Conservation (phyloP, 2,329 filamentous ascomycete genomes). For the Fusarium armeniacum region DNA sequence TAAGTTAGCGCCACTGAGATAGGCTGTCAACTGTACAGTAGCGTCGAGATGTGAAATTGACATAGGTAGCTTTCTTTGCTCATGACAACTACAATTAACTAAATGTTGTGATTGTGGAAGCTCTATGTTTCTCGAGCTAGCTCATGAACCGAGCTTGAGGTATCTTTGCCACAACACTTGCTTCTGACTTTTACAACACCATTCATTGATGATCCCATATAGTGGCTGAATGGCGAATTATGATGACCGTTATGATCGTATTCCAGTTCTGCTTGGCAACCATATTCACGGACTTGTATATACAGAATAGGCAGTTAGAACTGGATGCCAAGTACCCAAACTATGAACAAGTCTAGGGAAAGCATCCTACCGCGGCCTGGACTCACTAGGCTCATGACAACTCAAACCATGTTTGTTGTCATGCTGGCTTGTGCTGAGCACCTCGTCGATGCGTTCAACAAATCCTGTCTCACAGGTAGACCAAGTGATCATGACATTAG, state of each 20-base stretch:
- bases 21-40: slow-evolving; percentile 19
- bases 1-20: slow-evolving; percentile 32
- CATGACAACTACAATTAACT: no score
- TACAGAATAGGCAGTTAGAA: neutral
- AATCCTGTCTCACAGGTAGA: neutral
- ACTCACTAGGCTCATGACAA: neutral
- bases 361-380: neutral
- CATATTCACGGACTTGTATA: neutral
- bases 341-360: neutral
- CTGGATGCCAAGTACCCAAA: neutral
- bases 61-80: neutral
- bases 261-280: slow-evolving; percentile 9
- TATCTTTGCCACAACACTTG: neutral
- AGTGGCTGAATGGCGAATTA: slow-evolving; percentile 27
- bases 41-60: neutral
- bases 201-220: slow-evolving; percentile 18
- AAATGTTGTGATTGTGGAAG: no score
- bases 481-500: neutral
- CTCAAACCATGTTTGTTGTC: neutral
- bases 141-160: neutral
- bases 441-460: neutral
- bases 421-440: neutral
- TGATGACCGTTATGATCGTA: slow-evolving; percentile 14
- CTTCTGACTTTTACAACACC: neutral
- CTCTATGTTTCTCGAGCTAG: neutral